A percentile compares a stretch with the other conserved stretches of the same genome.
Evolutionary conservation across 2,329 filamentous ascomycete species (phyloP).

Genomic region (Fusarium sp.): DNA sequence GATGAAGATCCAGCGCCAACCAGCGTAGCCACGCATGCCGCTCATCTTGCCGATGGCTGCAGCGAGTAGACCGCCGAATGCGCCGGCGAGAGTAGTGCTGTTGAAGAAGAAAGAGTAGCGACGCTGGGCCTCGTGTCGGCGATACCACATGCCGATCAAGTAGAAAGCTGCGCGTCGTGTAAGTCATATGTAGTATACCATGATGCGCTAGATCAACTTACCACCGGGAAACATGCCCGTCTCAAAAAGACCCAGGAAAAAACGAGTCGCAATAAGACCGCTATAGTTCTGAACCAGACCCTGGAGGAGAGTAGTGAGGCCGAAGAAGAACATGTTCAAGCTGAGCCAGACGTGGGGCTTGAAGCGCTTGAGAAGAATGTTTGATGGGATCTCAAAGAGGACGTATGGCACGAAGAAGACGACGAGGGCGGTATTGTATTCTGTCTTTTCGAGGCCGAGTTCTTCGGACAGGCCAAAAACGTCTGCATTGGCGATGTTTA

Average conservation of each 20-base stretch:
- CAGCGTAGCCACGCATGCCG: conserved; percentile 69
- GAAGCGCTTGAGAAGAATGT: conserved; percentile 70
- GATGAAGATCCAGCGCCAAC: conserved; percentile 88
- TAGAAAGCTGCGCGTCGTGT: conserved; percentile 61
- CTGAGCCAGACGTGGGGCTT: conserved; percentile 75
- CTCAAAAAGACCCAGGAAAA: conserved; percentile 83
- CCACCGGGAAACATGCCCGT: conserved; percentile 72
- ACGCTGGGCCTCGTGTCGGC: conserved; percentile 85
- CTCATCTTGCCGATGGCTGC: conserved; percentile 92
- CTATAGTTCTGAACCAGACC: conserved; percentile 80
- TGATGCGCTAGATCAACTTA: conserved; percentile 23
- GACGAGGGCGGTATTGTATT: conserved; percentile 79
- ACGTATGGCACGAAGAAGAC: conserved; percentile 86
- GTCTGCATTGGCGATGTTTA: conserved; percentile 82
- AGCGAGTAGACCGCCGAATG: conserved; percentile 86
- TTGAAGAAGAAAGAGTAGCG: conserved; percentile 95
- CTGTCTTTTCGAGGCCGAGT: conserved; percentile 62
- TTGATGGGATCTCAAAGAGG: conserved; percentile 73
- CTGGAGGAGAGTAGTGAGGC: conserved; percentile 76
- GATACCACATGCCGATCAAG: conserved; percentile 89
- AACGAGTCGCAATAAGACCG: conserved; percentile 79
- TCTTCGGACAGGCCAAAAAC: conserved; percentile 72
- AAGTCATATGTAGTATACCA: conserved; percentile 49
- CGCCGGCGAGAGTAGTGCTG: conserved; percentile 79
- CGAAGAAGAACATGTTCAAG: conserved; percentile 85